Evolutionary conservation across 2,329 filamentous ascomycete genomes (phyloP).

Genomic region (Aspergillus arachidicola): DNA sequence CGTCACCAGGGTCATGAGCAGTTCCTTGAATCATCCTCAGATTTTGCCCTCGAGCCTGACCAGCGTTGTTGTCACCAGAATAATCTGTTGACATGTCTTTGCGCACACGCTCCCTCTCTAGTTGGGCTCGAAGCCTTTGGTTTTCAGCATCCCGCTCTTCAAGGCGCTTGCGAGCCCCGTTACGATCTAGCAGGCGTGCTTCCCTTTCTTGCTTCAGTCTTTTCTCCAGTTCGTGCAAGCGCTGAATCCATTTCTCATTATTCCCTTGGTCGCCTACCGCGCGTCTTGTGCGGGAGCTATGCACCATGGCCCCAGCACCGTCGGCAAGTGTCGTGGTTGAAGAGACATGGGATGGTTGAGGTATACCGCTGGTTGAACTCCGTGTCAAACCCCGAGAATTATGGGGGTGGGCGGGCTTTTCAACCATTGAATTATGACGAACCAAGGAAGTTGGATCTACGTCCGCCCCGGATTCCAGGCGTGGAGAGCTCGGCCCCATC

Average conservation of each 20-base stretch:
- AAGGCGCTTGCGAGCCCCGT: slow-evolving; percentile 76
- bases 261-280: slow-evolving; percentile 51
- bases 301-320: slow-evolving; percentile 28
- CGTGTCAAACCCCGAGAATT: slow-evolving; percentile 33
- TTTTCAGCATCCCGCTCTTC: slow-evolving; percentile 77
- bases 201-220: slow-evolving; percentile 89
- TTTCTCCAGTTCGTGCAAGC: slow-evolving; percentile 83
- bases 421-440: slow-evolving; percentile 58
- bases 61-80: slow-evolving; percentile 23
- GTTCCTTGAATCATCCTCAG: slow-evolving; percentile 1
- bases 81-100: slow-evolving; percentile 31
- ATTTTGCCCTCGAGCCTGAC: slow-evolving; percentile 15
- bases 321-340: slow-evolving; percentile 36
- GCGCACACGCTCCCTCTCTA: slow-evolving; percentile 59
- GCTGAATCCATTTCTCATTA: slow-evolving; percentile 75
- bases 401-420: slow-evolving; percentile 36
- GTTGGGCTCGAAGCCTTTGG: slow-evolving; percentile 65
- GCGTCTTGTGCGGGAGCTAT: slow-evolving; percentile 26
- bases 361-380: slow-evolving; percentile 35
- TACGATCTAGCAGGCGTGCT: slow-evolving; percentile 79
- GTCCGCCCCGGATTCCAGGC: slow-evolving; percentile 28
- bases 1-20: slow-evolving; percentile 10
- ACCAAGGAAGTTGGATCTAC: slow-evolving; percentile 53
- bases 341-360: slow-evolving; percentile 38
- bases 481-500: slow-evolving; percentile 39